Base-by-base conservation (phyloP, 495 filamentous ascomycete genomes). In the Letharia columbiana region DNA sequence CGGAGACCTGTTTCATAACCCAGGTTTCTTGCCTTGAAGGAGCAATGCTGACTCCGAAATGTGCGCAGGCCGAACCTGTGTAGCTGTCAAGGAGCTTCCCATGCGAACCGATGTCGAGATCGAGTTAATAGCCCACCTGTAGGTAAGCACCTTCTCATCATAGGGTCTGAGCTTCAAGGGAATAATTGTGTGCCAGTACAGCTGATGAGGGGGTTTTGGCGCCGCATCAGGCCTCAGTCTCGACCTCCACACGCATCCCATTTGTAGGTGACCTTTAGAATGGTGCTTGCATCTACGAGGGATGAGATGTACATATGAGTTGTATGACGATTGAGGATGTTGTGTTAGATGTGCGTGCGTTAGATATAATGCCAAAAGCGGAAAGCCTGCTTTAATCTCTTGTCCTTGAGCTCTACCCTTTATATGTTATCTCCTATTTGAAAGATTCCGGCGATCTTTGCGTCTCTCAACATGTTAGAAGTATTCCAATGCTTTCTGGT, bases 91-190 rank as follows among this genome's bases (percentile, higher is more conserved):
- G 71, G 83, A 84, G 52, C 75, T 89, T 62, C 86, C 87, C 2
- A 73, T 87, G 31, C 80, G 81, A 23, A 86, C 86, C 12, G 86
- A 89, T 77, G 86, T 91, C 20, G 87, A 89, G 77, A 88, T 91
- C 71, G 87, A 90, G 73, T 88, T 84, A 69, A 84, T 81, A 59
- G 87, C 87, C 8, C 75, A 81, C 76, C 71, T 80, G 67, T 78
- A 74, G 70, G 72, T 73, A 62, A 59, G 65, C 63, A 60, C 50
- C 23, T 52, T 20, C 6, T 58, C 60, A 62, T 68, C 60, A 45
- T 54, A 17, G 4, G 17, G 13, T 20, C 9, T 20, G 18, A 66
- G 44, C 23, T 31, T 13, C 45, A 28, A 5, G 40, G 15, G 45
- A 57, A 31, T 64, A 42, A 47, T 61, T 64, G 44, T 70, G 10